Evolutionary conservation across 805 yeast genomes (phyloP), one percentile per base, ranked within the genome.

Genomic region (Millerozyma miso): DNA sequence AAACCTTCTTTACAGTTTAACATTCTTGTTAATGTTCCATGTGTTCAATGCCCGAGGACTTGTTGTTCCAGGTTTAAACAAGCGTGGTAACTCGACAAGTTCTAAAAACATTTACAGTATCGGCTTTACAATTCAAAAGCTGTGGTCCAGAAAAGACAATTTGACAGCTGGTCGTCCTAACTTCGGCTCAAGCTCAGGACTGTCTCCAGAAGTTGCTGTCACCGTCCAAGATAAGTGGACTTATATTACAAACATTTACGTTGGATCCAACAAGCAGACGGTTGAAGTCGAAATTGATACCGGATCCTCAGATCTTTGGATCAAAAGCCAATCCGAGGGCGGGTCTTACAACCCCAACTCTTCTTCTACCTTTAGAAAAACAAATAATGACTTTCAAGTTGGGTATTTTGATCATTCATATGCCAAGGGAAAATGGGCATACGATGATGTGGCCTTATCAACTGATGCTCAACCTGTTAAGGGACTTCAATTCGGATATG

Each of bases 221-320:
- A 34, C 8, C 4, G 37, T 34, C 17, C 23, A 34, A 34, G 29
- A 23, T 23, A 23, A 23, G 10, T 23, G 29, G 29, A 10, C 10
- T 7, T 34, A 34, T 19, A 13, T 10, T 10, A 17, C 37, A 13
- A 8, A 13, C 37, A 8, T 34, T 6, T 34, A 34, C n/a, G 26
- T 34, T 15, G 54, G 54, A 12, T 50, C 56, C 31, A 40, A 49
- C 31, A 38, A 37, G 7, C 50, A 50, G 39, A 51, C 49, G 15
- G 45, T 57, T 31, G 45, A 47, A 6, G 58, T 53, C 18, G 42
- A 46, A 38, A 36, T 59, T 29, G 63, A 59, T 39, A 59, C 62
- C 15, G 63, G 62, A 3, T 53, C 59, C 4, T 51, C 62, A 6
- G 63, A 59, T 34, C 52, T 58, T 20, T 59, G 63, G 63, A 51